Evolutionary conservation across 371 early-diverging fungal genomes (phyloP).

Genomic region (Apophysomyces sp.): DNA sequence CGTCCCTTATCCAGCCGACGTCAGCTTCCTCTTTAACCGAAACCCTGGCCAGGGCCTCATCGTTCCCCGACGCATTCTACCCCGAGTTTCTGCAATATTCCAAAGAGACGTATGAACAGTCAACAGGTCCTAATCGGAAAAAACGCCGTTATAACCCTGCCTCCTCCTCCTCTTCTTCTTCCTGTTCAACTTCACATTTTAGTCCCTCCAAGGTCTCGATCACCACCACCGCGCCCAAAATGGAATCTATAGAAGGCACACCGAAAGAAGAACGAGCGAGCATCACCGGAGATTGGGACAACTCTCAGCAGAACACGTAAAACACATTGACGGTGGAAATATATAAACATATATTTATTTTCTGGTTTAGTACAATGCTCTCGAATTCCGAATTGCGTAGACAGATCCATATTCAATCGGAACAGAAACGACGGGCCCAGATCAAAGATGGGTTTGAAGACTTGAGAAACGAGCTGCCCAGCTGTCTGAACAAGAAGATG

Average conservation of each 20-base stretch:
- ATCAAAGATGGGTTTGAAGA: slow-evolving; percentile 64
- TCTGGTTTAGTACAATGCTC: not conserved
- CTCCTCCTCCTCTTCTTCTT: not conserved
- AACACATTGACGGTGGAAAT: too few species aligned
- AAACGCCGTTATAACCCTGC: not conserved
- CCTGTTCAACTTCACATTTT: not conserved
- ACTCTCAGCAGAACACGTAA: slow-evolving; percentile 6
- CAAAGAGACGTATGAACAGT: slow-evolving; percentile 25
- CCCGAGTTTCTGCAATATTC: slow-evolving; percentile 32
- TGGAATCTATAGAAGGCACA: not conserved
- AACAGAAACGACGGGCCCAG: slow-evolving; percentile 59
- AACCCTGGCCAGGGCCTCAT: slow-evolving; percentile 8
- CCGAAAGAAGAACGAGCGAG: not conserved
- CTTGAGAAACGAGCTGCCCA: slow-evolving; percentile 50
- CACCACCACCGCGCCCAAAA: not conserved
- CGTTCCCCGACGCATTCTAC: slow-evolving; percentile 18
- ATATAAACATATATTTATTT: too few species aligned
- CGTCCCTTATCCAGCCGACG: slow-evolving; percentile 11
- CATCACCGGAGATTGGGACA: not conserved
- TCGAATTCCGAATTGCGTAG: slow-evolving; percentile 47
- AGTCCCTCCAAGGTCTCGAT: not conserved
- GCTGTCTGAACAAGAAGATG: slow-evolving; percentile 55
- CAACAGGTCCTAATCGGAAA: slow-evolving; percentile 11
- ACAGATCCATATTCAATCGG: slow-evolving; percentile 62
- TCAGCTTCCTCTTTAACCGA: slow-evolving; percentile 8